phyloP scores from a whole-genome alignment of 2,329 filamentous ascomycete genomes.

The Colletotrichum liaoningense region DNA sequence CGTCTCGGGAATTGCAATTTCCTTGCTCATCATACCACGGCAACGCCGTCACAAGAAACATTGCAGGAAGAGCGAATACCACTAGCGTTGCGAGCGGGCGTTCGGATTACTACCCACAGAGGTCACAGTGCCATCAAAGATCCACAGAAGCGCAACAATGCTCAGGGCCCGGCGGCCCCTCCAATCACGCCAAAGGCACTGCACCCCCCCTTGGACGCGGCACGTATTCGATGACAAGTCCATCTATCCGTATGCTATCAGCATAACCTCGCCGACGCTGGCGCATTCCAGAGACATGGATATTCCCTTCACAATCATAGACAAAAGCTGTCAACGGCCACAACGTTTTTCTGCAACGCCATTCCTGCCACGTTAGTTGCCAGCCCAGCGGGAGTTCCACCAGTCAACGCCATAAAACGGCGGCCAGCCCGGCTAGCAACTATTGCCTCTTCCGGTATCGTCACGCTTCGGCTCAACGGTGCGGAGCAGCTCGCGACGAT shows the following conservation, averaged over 20 bases:
- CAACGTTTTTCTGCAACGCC: slow-evolving; percentile 9
- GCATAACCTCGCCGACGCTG: slow-evolving; percentile 3
- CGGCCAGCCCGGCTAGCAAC: slow-evolving; percentile 15
- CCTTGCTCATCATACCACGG: not conserved
- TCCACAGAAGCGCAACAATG: not conserved
- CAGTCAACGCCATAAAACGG: slow-evolving; percentile 17
- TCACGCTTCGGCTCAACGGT: not conserved
- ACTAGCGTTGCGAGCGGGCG: slow-evolving; percentile 29
- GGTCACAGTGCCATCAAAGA: slow-evolving; percentile 12
- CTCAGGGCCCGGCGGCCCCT: slow-evolving; percentile 11
- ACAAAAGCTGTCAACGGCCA: not conserved
- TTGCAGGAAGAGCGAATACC: slow-evolving; percentile 18
- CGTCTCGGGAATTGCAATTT: slow-evolving; percentile 8
- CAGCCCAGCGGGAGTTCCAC: slow-evolving; percentile 5
- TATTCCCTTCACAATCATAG: slow-evolving; percentile 1
- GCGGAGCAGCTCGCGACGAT: not conserved
- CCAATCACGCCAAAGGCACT: slow-evolving; percentile 12
- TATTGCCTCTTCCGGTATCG: slow-evolving; percentile 2
- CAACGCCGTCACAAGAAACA: slow-evolving; percentile 9
- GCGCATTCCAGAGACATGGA: slow-evolving; percentile 2
- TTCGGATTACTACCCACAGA: slow-evolving; percentile 23
- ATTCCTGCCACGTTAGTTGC: slow-evolving; percentile 19
- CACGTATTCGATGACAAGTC: slow-evolving; percentile 16
- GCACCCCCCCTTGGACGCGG: not conserved
- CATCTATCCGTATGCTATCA: slow-evolving; percentile 10